Base-by-base conservation (phyloP, 108 stramenopile species). In the Parmales sp. region DNA sequence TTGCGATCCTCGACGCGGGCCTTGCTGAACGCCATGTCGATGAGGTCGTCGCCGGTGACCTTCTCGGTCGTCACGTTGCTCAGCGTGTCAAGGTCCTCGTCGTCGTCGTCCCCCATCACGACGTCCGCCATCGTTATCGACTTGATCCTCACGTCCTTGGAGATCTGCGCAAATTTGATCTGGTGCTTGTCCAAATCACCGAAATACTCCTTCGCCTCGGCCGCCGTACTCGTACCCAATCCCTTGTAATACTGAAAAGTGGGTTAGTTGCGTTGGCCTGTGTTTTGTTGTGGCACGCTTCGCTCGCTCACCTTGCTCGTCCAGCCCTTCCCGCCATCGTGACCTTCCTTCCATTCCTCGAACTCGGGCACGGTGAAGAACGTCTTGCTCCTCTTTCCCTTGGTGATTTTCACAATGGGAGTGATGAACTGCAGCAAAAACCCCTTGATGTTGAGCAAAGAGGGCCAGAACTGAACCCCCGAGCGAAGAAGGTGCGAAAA, bases 361-460 rank as follows among this genome's bases (percentile, higher is more conserved):
- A 97, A 98, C 81, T 98, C 94, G 34, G 97, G 97, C 8, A 98
- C 70, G 29, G 90, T 95, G 77, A 89, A 94, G 71, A 95, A 93
- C 8, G 91, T 80, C 69, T 87, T 72, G 4, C 82, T 63, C 69
- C 87, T 75, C 70, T 78, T 82, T 25, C 94, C 92, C 69, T 93
- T 94, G 18, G 90, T 81, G 28, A 80, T 90, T 84, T 99, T 99
- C 70, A 99, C 94, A 70, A 99, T 98, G 13, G 99, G 99, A 8
- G 99, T 99, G 76, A 99, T 98, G 86, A 99, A 99, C 71, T 95
- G 91, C 82, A 93, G 88, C 48, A 99, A 73, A 75, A 99, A 99
- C 29, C 94, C 94, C 2, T 92, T 86, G 65, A 97, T 70, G 48
- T 94, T 82, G 38, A 99, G 84, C 63, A 99, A 80, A 3, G 87